Evolutionary conservation across 345 rosid genomes (phyloP), one percentile per base, ranked within the genome.

Genomic region (Cardiospermum halicacabum): DNA sequence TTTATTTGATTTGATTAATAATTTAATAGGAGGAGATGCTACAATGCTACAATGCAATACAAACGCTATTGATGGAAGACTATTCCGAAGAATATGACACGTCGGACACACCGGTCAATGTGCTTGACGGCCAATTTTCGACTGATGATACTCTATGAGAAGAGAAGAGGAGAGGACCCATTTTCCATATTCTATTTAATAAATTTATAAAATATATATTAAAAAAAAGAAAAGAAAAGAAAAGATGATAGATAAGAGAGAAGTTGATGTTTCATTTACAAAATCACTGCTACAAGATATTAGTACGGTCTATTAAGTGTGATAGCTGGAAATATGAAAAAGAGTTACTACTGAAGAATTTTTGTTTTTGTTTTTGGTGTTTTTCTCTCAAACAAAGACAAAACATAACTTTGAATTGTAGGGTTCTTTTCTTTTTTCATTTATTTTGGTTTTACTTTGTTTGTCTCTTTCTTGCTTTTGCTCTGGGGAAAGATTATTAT

Each of bases 101-200:
- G 61, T 76, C 54, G 28, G 78, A 78, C 27, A 76, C 90, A 65
- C 73, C 80, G 19, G 78, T 78, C 30, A 79, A 81, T 59, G 89
- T 89, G 62, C 83, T 86, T 58, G 89, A 81, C 65, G 77, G 62
- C 58, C 81, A 71, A 5, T 73, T 82, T 75, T 86, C 75, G 8
- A 75, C n/a, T n/a, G n/a, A n/a, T n/a, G n/a, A n/a, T n/a, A n/a
- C n/a, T n/a, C n/a, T n/a, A n/a, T n/a, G n/a, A n/a, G n/a, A n/a
- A n/a, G n/a, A n/a, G n/a, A n/a, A n/a, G 58, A 69, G 37, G 55
- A 47, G 51, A 47, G 50, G 32, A 15, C 40, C 47, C 53, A 25
- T 13, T 36, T 48, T 10, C 13, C 18, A 18, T 31, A 37, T 34
- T 58, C 11, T 16, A 56, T 37, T 56, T 40, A 61, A 30, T 69